Evolutionary conservation across 176 grass and related monocot genomes (phyloP), one percentile per base, ranked within the genome.

Genomic region (Bromus sterilis): DNA sequence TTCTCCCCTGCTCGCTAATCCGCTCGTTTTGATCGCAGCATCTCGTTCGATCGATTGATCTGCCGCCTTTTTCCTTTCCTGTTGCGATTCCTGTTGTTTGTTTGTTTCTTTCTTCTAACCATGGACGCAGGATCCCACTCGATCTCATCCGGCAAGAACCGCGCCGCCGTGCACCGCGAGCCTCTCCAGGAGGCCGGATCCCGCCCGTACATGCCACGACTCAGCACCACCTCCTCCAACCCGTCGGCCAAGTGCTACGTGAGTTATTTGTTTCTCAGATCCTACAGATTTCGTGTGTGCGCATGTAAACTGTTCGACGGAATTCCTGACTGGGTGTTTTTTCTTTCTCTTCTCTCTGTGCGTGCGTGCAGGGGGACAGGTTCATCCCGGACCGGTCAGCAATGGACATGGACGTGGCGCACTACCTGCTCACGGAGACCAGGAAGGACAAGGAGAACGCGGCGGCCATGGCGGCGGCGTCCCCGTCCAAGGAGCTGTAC

Each of bases 361-460:
- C n/a, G 25, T 11, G 64, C 18, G 32, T 68, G 60, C 74, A 93
- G 87, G 91, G 91, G 1, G 91, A 93, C 18, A 90, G 85, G 44
- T 93, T 93, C 36, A 93, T 93, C 42, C 91, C 91, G 8, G 82
- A 90, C 74, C 66, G 87, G 25, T 93, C 87, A 18, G 87, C 82
- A 18, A 93, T 87, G 82, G 87, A 93, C 76, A 87, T 93, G 76
- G 91, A 90, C 87, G 75, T 93, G 59, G 82, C 91, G 6, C 83
- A 93, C 36, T 93, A 90, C 78, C 77, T 87, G 61, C 87, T 93
- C 28, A 93, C 82, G 6, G 81, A 90, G 55, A 28, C 74, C 43
- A 87, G 5, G 49, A 90, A 83, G 74, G 67, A 93, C 72, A 87
- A 93, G 82, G 85, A 90, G 78, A 93, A 93, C 67, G 4, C 67